Evolutionary conservation across 306 rosid species (phyloP).

Genomic region (Dryas octopetala): DNA sequence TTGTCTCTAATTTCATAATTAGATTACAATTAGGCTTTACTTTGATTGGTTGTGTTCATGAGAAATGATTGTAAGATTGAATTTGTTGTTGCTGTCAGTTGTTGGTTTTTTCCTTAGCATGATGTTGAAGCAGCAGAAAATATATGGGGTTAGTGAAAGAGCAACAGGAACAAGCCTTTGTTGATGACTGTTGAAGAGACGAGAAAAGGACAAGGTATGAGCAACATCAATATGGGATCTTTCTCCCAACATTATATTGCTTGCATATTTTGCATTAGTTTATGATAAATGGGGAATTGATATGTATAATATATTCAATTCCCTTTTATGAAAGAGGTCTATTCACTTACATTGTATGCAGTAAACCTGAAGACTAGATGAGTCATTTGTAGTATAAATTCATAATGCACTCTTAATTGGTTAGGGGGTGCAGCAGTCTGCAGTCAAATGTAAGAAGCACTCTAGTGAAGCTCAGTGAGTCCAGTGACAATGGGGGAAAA

Average conservation of each 20-base stretch:
- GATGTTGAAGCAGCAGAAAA: background rate
- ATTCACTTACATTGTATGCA: background rate
- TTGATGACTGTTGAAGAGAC: conserved; percentile 2
- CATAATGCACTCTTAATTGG: background rate
- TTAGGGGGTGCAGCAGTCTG: background rate
- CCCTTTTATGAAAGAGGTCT: background rate
- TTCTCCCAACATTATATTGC: background rate
- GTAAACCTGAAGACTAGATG: background rate
- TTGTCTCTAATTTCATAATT: background rate
- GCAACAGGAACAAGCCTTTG: background rate
- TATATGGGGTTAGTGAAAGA: background rate
- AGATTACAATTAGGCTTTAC: background rate
- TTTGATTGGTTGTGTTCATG: background rate
- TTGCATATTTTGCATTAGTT: background rate
- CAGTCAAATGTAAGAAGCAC: background rate
- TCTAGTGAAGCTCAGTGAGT: background rate
- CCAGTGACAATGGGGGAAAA: background rate
- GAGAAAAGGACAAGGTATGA: conserved; percentile 7
- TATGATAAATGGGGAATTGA: background rate
- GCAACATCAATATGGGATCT: too few species aligned
- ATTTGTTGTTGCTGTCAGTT: background rate
- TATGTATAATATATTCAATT: background rate
- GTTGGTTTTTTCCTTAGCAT: background rate
- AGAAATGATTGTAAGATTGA: background rate
- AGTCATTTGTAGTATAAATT: background rate